Conservation (phyloP, 1,139 yeast genomes). For the Chernovozyma aurita region DNA sequence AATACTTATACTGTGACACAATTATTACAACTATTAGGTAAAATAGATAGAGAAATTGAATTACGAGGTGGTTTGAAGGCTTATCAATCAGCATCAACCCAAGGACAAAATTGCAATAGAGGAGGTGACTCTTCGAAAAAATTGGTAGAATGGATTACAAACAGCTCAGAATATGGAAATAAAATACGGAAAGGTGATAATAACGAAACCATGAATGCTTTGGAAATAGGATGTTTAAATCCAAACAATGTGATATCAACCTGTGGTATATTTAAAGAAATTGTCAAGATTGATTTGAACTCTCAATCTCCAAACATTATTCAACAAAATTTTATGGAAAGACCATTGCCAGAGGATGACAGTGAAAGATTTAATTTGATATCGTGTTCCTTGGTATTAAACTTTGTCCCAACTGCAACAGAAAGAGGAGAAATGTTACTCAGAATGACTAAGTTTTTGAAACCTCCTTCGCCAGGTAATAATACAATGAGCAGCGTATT, state of each 20-base stretch:
- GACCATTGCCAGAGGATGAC: slow-evolving; percentile 40
- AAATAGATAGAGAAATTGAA: slow-evolving; percentile 55
- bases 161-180: slow-evolving; percentile 8
- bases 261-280: slow-evolving; percentile 40
- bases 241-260: slow-evolving; percentile 67
- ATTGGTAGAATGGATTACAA: slow-evolving; percentile 61
- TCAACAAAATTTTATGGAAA: slow-evolving; percentile 80
- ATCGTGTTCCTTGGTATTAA: slow-evolving; percentile 81
- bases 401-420: slow-evolving; percentile 73
- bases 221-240: slow-evolving; percentile 82
- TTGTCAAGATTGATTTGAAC: slow-evolving; percentile 71
- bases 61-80: slow-evolving; percentile 65
- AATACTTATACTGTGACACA: slow-evolving; percentile 11
- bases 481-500: slow-evolving; percentile 43
- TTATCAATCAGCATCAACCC: slow-evolving; percentile 83
- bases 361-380: slow-evolving; percentile 55
- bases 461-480: slow-evolving; percentile 19
- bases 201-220: slow-evolving; percentile 31
- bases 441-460: slow-evolving; percentile 56
- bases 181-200: no score
- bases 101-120: slow-evolving; percentile 70
- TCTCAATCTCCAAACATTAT: slow-evolving; percentile 69
- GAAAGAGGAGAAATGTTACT: slow-evolving; percentile 75
- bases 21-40: slow-evolving; percentile 36
- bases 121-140: slow-evolving; percentile 91